Evolutionary conservation across 306 rosid genomes (phyloP).

Genomic region (Rosa lucieae): DNA sequence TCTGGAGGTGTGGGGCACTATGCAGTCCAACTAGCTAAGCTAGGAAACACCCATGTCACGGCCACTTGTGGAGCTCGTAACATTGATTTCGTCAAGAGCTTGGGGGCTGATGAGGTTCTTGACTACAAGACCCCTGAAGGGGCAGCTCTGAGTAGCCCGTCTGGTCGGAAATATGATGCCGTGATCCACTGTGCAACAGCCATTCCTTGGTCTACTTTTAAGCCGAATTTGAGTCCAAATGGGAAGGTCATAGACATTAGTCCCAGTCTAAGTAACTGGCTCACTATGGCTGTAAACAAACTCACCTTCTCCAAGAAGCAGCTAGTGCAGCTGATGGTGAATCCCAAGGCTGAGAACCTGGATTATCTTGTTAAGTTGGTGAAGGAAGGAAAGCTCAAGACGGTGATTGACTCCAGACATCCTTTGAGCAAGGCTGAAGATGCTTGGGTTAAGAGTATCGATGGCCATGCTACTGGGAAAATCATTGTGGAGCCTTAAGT

Average conservation of each 20-base stretch:
- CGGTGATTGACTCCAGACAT: constrained; percentile 71
- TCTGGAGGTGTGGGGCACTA: constrained; percentile 88
- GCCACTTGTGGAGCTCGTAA: constrained; percentile 88
- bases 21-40: constrained; percentile 81
- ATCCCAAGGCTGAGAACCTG: constrained; percentile 46
- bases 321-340: constrained; percentile 48
- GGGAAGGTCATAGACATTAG: constrained; percentile 69
- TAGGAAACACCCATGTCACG: constrained; percentile 75
- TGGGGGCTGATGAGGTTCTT: constrained; percentile 81
- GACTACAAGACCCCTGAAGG: constrained; percentile 82
- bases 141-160: constrained; percentile 64
- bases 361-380: constrained; percentile 57
- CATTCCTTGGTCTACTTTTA: constrained; percentile 74
- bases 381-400: constrained; percentile 71
- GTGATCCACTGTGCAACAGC: constrained; percentile 60
- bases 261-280: constrained; percentile 45
- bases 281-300: constrained; percentile 49
- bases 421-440: constrained; percentile 57
- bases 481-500: constrained; percentile 48
- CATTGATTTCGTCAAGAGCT: constrained; percentile 53
- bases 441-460: constrained; percentile 72
- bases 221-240: constrained; percentile 53
- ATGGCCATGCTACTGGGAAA: constrained; percentile 92
- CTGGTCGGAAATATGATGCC: constrained; percentile 64
- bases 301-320: constrained; percentile 71